Evolutionary conservation across 164 flowering plant genomes (phyloP), one percentile per base, ranked within the genome.

Genomic region (Vitis rotundifolia): DNA sequence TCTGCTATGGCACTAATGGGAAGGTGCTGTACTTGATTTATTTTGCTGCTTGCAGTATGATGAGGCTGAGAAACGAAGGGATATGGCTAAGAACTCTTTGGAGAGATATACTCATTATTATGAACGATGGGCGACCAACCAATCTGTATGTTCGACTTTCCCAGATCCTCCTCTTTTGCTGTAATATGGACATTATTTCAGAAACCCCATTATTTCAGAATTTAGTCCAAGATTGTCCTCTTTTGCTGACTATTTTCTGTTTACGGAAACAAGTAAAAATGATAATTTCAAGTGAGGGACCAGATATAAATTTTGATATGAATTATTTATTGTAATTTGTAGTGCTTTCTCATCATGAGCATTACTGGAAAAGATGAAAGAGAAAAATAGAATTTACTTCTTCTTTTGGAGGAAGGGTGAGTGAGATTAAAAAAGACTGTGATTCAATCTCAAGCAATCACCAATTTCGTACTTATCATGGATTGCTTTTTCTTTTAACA

Each of bases 41-140:
- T 53, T 66, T 8, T 66, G 69, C 14, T 44, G 49, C 49, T 64
- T 69, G 54, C 75, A 83, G 86, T 83, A 74, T 71, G 82, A 81
- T 67, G 91, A 86, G 51, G 65, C 81, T 61, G 89, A 81, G 68
- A 79, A 64, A 68, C 72, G 81, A 65, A 79, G 82, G 68, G 81
- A 86, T 71, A 80, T 73, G 83, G 92, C 92, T 0, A 83, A 82
- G 68, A 80, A 82, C 63, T 81, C 86, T 47, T 56, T 84, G 49
- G 86, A 84, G 81, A 81, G 80, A 68, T 88, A 88, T 61, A 82
- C 88, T 15, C 93, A 87, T 67, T 85, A 88, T 66, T 87, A 82
- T 77, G 91, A 88, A 73, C 73, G 93, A 62, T 88, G 89, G 88
- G 90, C 86, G 12, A 79, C 85, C 15, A 87, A 88, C 59, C 84